Evolutionary conservation across 768 basidiomycete species (phyloP), one percentile per base, ranked within the genome.

Genomic region (Artomyces pyxidatus): DNA sequence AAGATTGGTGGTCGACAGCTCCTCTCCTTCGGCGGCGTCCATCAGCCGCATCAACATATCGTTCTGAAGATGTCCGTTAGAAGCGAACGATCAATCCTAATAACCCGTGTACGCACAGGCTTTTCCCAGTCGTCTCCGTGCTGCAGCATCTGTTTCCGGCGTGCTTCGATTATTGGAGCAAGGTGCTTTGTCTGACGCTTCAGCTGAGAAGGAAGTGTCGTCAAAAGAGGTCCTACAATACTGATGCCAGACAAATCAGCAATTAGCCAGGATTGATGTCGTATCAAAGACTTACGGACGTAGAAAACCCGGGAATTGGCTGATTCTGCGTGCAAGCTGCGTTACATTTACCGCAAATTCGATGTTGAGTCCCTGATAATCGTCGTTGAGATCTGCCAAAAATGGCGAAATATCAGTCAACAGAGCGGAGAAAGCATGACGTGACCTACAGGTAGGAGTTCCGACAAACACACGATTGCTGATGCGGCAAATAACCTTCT

Each of bases 381-480:
- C 73, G 6, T 57, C 56, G 49, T 76, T 56, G 0, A 68, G 59
- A 54, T 75, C 76, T 78, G 41, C n/a, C n/a, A n/a, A n/a, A n/a
- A n/a, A n/a, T n/a, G n/a, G n/a, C n/a, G n/a, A n/a, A 17, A 44
- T 27, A 19, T 42, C 16, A 25, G 5, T n/a, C 28, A 42, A 28
- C 37, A 29, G 2, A 45, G 1, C n/a, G 3, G 14, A n/a, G 3
- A 0, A 35, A 21, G 32, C 40, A 35, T 12, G 32, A 30, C 42
- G 43, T 21, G 21, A 30, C n/a, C 11, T 30, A 44, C 75, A 76
- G 11, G 74, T 50, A 3, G 75, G 73, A 3, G 70, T 52, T 1
- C 73, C 75, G 37, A 78, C 69, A 48, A 76, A 73, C 7, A 72
- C 48, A 2, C 74, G 64, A 50, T 72, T 74, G 53, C 63, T 69